Conservation (phyloP, 225 moss, liverwort and hornwort species). For the Physcomitrellopsis africana region DNA sequence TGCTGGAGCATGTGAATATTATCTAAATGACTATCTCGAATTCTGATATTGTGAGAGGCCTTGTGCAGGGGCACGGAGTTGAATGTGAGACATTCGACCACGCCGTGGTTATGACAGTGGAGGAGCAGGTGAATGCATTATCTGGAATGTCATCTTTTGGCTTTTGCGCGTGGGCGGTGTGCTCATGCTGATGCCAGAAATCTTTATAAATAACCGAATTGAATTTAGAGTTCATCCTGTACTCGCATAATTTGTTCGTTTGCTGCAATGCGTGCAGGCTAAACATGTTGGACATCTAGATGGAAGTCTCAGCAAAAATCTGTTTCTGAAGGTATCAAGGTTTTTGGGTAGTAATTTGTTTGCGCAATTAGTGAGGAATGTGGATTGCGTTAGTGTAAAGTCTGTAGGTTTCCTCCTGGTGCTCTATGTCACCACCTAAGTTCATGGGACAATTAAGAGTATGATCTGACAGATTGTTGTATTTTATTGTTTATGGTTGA, state of each 20-base stretch:
- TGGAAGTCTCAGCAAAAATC: constrained; percentile 83
- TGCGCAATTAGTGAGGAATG: neutral
- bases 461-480: neutral
- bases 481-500: constrained; percentile 13
- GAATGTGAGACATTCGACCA: constrained; percentile 64
- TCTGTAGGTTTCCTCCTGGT: neutral
- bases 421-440: neutral
- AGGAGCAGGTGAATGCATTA: constrained; percentile 61
- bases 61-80: constrained; percentile 65
- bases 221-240: neutral
- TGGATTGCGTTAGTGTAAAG: neutral
- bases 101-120: constrained; percentile 74
- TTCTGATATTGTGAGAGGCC: constrained; percentile 3
- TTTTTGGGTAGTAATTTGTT: neutral
- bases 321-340: constrained; percentile 68
- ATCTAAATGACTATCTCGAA: neutral
- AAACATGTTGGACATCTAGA: constrained; percentile 71
- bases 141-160: neutral
- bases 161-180: neutral
- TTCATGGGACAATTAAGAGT: neutral
- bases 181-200: neutral
- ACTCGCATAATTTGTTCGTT: constrained; percentile 14
- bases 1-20: neutral
- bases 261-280: constrained; percentile 42
- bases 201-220: neutral